Conservation (phyloP, 306 rosid species). For the Prosopis cineraria region DNA sequence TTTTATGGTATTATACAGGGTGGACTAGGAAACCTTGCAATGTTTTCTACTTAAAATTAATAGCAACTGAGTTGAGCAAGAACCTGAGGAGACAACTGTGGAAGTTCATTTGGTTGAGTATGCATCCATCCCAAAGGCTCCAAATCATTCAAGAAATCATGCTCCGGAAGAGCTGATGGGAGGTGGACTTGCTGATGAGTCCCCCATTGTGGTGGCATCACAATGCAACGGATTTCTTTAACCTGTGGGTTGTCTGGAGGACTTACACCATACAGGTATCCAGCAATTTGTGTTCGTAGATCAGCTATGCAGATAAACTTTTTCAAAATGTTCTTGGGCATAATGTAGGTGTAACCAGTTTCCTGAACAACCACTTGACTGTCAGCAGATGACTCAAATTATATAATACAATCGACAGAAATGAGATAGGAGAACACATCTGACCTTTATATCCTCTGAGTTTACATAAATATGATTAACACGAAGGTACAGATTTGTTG, state of each 20-base stretch:
- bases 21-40: neutral
- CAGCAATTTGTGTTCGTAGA: conserved; percentile 94
- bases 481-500: conserved; percentile 94
- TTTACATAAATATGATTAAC: conserved; percentile 97
- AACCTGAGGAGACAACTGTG: conserved; percentile 98
- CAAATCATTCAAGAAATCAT: conserved; percentile 92
- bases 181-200: conserved; percentile 98
- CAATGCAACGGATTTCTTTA: conserved; percentile 95
- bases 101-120: conserved; percentile 99
- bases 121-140: conserved; percentile 99
- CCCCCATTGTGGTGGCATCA: conserved; percentile 97
- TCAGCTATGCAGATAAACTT: conserved; percentile 98
- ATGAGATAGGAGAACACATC: conserved; percentile 1
- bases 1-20: neutral
- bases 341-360: conserved; percentile 98
- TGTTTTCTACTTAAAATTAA: conserved; percentile 1
- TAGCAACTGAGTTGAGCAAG: neutral
- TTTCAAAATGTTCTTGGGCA: conserved; percentile 97
- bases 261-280: conserved; percentile 92
- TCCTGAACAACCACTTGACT: conserved; percentile 61
- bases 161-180: conserved; percentile 93
- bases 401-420: neutral
- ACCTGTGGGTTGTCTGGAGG: conserved; percentile 99
- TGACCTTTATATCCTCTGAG: conserved; percentile 96
- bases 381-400: conserved; percentile 25